Base-by-base conservation (phyloP, 108 stramenopile genomes). In the Skeletonema potamos region DNA sequence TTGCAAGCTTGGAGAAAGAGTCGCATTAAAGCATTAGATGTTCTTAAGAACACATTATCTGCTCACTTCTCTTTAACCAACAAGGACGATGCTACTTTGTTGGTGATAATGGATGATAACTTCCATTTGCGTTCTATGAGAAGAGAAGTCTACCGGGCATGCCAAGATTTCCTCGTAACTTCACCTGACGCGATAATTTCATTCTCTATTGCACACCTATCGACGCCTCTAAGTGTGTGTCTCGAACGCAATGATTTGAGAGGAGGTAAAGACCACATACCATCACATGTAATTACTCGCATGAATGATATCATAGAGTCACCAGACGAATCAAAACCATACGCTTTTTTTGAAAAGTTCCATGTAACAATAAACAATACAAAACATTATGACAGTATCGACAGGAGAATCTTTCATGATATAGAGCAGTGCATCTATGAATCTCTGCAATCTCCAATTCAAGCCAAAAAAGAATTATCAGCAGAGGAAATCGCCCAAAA, bases 61-160 rank as follows among this genome's bases (percentile, higher is more conserved):
- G 28, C 64, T 43, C 62, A 82, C 30, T 71, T 64, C 41, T 44
- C 68, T 32, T 12, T 28, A 26, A 27, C n/a, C 6, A 26, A 13
- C 22, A 17, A 43, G n/a, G 59, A 28, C 30, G 27, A 41, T 20
- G 36, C 36, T 24, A 62, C 59, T 62, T 27, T 64, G n/a, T 51
- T 89, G 28, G 72, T 93, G 17, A 56, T 93, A 32, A 68, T 93
- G 81, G 89, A 93, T 76, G 92, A 93, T 64, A 93, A 93, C 62
- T 93, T 86, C 66, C 86, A 93, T 60, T 69, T 93, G 15, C 79
- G 79, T 6, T 86, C 88, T 27, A 93, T 93, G 92, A 75, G 92
- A 79, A 84, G 88, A 77, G 79, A 90, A 63, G 72, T 89, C 18
- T 88, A 89, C 64, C 66, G 68, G n/a, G 41, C 73, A 60, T 83